A percentile compares a stretch with the other conserved stretches of the same genome.
These are phyloP conservation scores for Hibiscus syriacus DNA, from an alignment of 345 rosid species.

Conservation along the genomic window DNA sequence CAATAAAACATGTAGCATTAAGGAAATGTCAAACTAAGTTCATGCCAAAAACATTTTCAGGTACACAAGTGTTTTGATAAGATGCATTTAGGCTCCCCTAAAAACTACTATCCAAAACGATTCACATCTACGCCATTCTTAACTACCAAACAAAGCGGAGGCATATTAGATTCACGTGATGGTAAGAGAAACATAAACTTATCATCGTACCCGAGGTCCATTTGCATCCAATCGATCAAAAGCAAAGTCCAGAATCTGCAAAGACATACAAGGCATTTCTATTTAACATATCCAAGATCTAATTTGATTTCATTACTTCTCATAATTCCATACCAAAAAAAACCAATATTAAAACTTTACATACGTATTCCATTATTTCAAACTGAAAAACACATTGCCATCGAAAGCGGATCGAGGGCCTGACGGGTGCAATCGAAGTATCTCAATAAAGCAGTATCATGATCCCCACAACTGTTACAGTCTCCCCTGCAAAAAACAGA, in stretches of 20 bases:
- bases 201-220: conserved; percentile 56
- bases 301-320: no score
- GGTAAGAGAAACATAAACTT: neutral
- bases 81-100: neutral
- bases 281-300: no score
- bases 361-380: conserved; percentile 94
- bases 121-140: no score
- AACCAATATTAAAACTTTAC: conserved; percentile 3
- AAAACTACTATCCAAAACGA: neutral
- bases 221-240: conserved; percentile 87
- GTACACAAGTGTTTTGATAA: no score
- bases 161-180: neutral
- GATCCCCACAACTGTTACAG: conserved; percentile 90
- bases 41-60: neutral
- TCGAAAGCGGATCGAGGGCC: conserved; percentile 95
- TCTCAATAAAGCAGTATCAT: conserved; percentile 63
- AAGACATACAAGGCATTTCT: no score
- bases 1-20: neutral
- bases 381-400: conserved; percentile 86
- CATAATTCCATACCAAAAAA: neutral
- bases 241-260: conserved; percentile 83
- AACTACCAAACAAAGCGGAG: no score
- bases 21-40: conserved; percentile 3
- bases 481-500: conserved; percentile 49
- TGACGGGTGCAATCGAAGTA: conserved; percentile 91